Evolutionary conservation across 202 grass and related monocot species (phyloP).

Genomic region (Sporobolus alterniflorus): DNA sequence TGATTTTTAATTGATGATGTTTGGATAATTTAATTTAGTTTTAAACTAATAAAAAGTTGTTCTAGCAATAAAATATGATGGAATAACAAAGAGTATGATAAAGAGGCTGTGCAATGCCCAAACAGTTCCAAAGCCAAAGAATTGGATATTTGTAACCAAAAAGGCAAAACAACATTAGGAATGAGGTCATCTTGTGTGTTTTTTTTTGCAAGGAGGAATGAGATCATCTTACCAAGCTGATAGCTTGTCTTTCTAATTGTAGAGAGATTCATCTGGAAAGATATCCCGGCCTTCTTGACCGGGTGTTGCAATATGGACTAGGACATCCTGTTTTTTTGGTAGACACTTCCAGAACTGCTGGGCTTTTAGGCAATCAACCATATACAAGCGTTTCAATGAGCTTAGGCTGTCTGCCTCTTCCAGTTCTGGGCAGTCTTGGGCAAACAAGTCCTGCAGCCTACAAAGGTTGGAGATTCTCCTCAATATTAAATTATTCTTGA

Average conservation of each 20-base stretch:
- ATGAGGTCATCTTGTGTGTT: not conserved
- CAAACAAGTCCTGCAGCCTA: slow-evolving; percentile 30
- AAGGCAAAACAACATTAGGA: too few species aligned
- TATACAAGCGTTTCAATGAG: not conserved
- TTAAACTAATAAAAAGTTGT: too few species aligned
- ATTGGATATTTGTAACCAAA: too few species aligned
- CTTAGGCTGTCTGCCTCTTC: slow-evolving; percentile 9
- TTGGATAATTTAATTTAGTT: too few species aligned
- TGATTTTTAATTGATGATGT: too few species aligned
- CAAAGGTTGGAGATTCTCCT: slow-evolving; percentile 23
- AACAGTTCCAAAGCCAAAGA: not conserved
- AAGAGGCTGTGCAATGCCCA: not conserved
- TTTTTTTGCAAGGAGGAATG: too few species aligned
- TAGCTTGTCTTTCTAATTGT: not conserved
- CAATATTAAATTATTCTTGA: slow-evolving; percentile 27
- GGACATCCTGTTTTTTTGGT: not conserved
- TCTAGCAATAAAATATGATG: too few species aligned
- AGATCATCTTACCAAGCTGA: not conserved
- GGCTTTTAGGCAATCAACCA: not conserved
- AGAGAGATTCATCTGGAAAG: slow-evolving; percentile 28
- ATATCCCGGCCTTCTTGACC: not conserved
- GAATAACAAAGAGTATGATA: not conserved
- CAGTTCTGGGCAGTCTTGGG: slow-evolving; percentile 18
- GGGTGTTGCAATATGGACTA: not conserved
- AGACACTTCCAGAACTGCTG: not conserved